Conservation (phyloP, 768 basidiomycete species). For the Phylloporus sp. region DNA sequence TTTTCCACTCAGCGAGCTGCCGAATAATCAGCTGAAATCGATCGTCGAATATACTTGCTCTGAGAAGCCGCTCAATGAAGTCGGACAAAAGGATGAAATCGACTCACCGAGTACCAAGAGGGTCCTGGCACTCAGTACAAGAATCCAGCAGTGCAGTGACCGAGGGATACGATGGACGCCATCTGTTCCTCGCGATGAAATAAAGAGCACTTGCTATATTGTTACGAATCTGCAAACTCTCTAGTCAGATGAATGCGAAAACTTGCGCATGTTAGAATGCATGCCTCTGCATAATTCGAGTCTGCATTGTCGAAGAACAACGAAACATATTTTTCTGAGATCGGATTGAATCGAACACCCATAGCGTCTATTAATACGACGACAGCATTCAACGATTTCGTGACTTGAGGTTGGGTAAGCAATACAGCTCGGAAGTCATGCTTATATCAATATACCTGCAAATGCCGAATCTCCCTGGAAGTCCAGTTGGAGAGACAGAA, state of each 20-base stretch:
- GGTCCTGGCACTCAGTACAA: conserved; percentile 48
- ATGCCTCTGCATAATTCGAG: conserved; percentile 82
- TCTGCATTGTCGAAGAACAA: conserved; percentile 71
- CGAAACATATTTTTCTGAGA: conserved; percentile 63
- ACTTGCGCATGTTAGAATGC: conserved; percentile 1
- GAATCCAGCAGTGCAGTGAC: conserved; percentile 50
- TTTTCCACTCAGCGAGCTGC: conserved; percentile 64
- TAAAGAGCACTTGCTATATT: conserved; percentile 65
- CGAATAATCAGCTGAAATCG: conserved; percentile 52
- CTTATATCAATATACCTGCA: conserved; percentile 49
- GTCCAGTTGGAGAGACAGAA: conserved; percentile 70
- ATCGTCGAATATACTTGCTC: conserved; percentile 51
- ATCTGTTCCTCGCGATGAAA: conserved; percentile 52
- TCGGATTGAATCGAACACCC: conserved; percentile 59
- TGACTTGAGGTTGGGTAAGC: conserved; percentile 47
- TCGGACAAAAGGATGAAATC: neutral
- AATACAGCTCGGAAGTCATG: neutral
- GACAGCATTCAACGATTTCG: conserved; percentile 65
- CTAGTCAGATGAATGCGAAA: neutral
- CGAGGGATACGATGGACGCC: conserved; percentile 64
- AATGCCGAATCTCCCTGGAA: conserved; percentile 86
- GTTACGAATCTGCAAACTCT: conserved; percentile 50
- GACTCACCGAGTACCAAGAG: conserved; percentile 55
- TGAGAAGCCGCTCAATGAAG: conserved; percentile 23
- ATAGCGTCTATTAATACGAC: conserved; percentile 62